These are phyloP conservation scores for Xylaria multiplex DNA, from an alignment of 2,329 filamentous ascomycete genomes.

Conservation along the genomic window DNA sequence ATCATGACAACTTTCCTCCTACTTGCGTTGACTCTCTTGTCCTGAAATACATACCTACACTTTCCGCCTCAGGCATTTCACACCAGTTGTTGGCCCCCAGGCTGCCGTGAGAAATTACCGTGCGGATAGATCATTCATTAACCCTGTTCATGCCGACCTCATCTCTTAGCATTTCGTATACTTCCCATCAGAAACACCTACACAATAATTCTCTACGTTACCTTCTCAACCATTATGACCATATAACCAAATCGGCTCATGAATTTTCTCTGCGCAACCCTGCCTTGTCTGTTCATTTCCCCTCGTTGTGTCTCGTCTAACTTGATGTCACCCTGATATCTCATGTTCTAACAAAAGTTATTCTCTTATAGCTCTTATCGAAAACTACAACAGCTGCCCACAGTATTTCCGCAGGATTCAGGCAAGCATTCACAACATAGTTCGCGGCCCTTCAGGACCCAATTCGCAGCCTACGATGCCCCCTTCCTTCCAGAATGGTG, in stretches of 20 bases:
- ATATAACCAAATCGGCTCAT: not conserved
- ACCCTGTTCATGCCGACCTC: not conserved
- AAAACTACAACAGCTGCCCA: slow-evolving; percentile 25
- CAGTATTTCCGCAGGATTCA: slow-evolving; percentile 27
- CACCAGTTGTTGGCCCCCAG: not conserved
- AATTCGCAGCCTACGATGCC: slow-evolving; percentile 32
- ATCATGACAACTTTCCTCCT: not conserved
- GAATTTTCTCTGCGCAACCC: not conserved
- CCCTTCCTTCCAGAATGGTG: slow-evolving; percentile 11
- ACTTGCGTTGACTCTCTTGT: not conserved
- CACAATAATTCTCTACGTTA: not conserved
- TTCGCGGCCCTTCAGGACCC: slow-evolving; percentile 10
- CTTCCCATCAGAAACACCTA: not conserved
- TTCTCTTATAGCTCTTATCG: slow-evolving; percentile 28
- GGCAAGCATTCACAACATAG: slow-evolving; percentile 26
- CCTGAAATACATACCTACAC: not conserved
- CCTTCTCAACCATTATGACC: not conserved
- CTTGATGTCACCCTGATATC: not conserved
- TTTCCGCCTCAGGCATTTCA: not conserved
- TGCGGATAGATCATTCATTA: not conserved
- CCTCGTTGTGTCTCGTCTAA: not conserved
- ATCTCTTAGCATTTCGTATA: too few species aligned
- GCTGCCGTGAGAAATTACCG: not conserved
- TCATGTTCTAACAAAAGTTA: slow-evolving; percentile 13
- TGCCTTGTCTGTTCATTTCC: slow-evolving; percentile 1